Evolutionary conservation across 202 grass and related monocot species (phyloP).

Genomic region (Panicum virgatum): DNA sequence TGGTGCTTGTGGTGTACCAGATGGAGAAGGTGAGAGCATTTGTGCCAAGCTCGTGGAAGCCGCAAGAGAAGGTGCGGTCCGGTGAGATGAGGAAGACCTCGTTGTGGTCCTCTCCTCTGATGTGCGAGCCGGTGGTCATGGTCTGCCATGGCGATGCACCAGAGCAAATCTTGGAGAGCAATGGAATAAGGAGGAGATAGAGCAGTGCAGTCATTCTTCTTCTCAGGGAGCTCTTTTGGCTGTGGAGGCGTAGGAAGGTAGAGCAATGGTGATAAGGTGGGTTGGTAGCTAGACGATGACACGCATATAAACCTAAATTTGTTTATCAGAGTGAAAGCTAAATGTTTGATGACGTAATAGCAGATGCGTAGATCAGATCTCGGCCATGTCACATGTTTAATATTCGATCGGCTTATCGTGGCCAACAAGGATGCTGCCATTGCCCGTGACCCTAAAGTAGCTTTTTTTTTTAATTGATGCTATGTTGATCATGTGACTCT

Average conservation of each 20-base stretch:
- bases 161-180: constrained; percentile 37
- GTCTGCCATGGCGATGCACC: constrained; percentile 31
- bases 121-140: constrained; percentile 50
- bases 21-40: constrained; percentile 71
- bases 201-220: constrained; percentile 36
- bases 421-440: background rate
- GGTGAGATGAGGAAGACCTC: constrained; percentile 48
- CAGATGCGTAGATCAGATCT: background rate
- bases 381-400: background rate
- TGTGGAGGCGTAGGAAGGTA: background rate
- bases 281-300: constrained; percentile 14
- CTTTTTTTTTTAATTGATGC: constrained; percentile 7
- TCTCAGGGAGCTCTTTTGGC: background rate
- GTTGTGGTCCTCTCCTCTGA: constrained; percentile 42
- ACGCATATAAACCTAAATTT: constrained; percentile 3
- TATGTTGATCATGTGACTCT: background rate
- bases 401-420: background rate
- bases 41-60: constrained; percentile 48
- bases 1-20: constrained; percentile 56
- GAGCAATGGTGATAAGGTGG: too few relatives aligned
- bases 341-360: background rate
- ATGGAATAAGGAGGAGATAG: constrained; percentile 36
- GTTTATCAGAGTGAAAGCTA: background rate
- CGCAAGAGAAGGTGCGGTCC: constrained; percentile 57
- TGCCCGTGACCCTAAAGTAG: too few relatives aligned